Base-by-base conservation (phyloP, 2,329 filamentous ascomycete species). In the Raffaelea arxii region DNA sequence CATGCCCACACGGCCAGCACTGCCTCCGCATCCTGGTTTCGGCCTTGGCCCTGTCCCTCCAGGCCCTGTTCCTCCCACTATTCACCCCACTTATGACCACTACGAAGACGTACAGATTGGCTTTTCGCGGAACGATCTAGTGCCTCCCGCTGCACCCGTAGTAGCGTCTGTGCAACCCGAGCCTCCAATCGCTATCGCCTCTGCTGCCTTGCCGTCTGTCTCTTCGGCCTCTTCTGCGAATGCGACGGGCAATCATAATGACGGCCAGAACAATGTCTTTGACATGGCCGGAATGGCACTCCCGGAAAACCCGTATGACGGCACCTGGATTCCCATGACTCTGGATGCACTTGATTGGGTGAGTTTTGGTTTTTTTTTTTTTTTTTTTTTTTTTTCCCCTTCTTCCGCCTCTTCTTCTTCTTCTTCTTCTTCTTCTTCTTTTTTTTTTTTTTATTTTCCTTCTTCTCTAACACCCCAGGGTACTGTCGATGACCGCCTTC, bases 271-370 rank as follows among this genome's bases (percentile, higher is more conserved):
- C 41, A 41, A 12, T 25, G 19, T 3, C 21, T 43, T 23, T 43
- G 32, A 16, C 25, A n/a, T n/a, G n/a, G n/a, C n/a, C n/a, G n/a
- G n/a, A n/a, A n/a, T n/a, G n/a, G n/a, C n/a, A n/a, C n/a, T n/a
- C n/a, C n/a, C 43, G 4, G 27, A 46, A 25, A 21, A 41, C 40
- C 22, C 10, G 19, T 48, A 47, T 40, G 51, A 49, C n/a, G n/a
- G n/a, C 32, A 36, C 16, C 32, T 56, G 54, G 54, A 50, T 56
- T 6, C 48, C 53, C n/a, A 46, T 51, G 44, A 43, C 49, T 2
- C 27, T 52, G 14, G 51, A 46, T 3, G 4, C 51, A 1, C 37
- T 56, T 1, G 51, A 56, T 46, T 56, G 54, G 54, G 53, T 53
- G 43, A 2, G 47, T 37, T 9, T 3, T 9, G 3, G 22, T 18